Evolutionary conservation across 1,139 yeast genomes (phyloP).

Genomic region (Kurtzmaniella quercitrusa): DNA sequence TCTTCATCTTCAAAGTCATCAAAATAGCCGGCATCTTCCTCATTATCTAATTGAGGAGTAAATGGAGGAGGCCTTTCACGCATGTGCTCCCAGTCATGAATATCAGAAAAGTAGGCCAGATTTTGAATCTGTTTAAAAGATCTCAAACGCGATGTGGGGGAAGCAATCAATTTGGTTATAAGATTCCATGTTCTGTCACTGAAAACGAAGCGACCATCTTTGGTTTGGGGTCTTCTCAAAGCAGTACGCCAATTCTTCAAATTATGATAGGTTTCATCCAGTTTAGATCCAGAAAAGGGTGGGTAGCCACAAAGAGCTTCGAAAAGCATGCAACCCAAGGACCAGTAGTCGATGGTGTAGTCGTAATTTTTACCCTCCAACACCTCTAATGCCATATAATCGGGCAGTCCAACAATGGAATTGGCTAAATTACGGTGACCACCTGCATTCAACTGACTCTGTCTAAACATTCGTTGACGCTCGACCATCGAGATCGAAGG

Average conservation of each 20-base stretch:
- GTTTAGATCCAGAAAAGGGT: conserved; percentile 91
- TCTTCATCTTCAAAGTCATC: conserved; percentile 96
- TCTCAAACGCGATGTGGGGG: conserved; percentile 70
- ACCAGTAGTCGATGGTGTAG: conserved; percentile 98
- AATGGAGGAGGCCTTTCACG: conserved; percentile 83
- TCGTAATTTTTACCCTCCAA: conserved; percentile 92
- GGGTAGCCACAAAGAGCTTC: conserved; percentile 94
- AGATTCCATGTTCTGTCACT: conserved; percentile 97
- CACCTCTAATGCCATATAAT: conserved; percentile 98
- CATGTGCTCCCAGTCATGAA: conserved; percentile 64
- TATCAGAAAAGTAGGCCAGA: conserved; percentile 79
- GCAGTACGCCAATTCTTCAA: conserved; percentile 90
- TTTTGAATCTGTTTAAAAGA: conserved; percentile 76
- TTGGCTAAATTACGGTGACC: conserved; percentile 71
- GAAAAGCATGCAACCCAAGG: conserved; percentile 90
- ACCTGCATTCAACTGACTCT: conserved; percentile 55
- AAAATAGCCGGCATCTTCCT: conserved; percentile 97
- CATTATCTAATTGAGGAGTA: conserved; percentile 93
- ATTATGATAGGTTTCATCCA: conserved; percentile 93
- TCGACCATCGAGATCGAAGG: conserved; percentile 78
- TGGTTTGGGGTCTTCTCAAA: conserved; percentile 84
- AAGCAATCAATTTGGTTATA: conserved; percentile 72
- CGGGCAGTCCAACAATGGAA: conserved; percentile 97
- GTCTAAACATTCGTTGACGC: conserved; percentile 80
- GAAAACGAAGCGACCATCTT: conserved; percentile 86